A percentile compares a stretch with the other conserved stretches of the same genome.
These are phyloP conservation scores for Erythrobasidium yunnanense DNA, from an alignment of 768 basidiomycete species.

Conservation along the genomic window DNA sequence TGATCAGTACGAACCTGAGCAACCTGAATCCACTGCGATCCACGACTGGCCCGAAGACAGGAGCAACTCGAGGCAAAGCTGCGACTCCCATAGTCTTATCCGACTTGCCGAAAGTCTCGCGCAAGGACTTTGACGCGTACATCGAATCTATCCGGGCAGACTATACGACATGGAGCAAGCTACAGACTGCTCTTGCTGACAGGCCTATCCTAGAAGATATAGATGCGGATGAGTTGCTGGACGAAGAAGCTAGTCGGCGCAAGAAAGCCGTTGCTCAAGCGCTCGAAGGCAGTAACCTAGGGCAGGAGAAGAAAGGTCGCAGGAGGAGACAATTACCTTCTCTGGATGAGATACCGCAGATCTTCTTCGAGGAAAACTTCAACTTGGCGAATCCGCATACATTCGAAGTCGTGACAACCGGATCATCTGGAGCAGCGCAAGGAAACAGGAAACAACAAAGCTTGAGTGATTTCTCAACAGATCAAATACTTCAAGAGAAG, in stretches of 20 bases:
- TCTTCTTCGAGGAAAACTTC: constrained; percentile 71
- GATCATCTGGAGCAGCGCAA: constrained; percentile 13
- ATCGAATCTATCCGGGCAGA: constrained; percentile 59
- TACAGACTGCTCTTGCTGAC: constrained; percentile 18
- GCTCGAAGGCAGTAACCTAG: not conserved
- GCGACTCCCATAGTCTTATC: constrained; percentile 43
- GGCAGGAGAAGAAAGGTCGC: constrained; percentile 37
- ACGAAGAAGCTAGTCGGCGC: not conserved
- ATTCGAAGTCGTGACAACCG: constrained; percentile 64
- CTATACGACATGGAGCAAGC: constrained; percentile 59
- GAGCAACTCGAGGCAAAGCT: constrained; percentile 40
- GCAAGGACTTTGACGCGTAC: constrained; percentile 77
- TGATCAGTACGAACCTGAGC: not conserved
- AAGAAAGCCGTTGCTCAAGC: not conserved
- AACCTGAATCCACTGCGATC: constrained; percentile 15
- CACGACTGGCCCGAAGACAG: constrained; percentile 39
- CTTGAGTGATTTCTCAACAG: constrained; percentile 27
- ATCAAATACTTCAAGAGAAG: constrained; percentile 69
- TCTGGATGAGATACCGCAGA: constrained; percentile 60
- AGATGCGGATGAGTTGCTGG: not conserved
- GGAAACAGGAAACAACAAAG: not conserved
- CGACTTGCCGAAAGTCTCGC: constrained; percentile 64
- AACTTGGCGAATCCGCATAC: constrained; percentile 68
- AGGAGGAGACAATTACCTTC: constrained; percentile 53
- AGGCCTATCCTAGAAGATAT: constrained; percentile 11